phyloP scores from a whole-genome alignment of 495 filamentous ascomycete species.

The Xylaria cubensis region DNA sequence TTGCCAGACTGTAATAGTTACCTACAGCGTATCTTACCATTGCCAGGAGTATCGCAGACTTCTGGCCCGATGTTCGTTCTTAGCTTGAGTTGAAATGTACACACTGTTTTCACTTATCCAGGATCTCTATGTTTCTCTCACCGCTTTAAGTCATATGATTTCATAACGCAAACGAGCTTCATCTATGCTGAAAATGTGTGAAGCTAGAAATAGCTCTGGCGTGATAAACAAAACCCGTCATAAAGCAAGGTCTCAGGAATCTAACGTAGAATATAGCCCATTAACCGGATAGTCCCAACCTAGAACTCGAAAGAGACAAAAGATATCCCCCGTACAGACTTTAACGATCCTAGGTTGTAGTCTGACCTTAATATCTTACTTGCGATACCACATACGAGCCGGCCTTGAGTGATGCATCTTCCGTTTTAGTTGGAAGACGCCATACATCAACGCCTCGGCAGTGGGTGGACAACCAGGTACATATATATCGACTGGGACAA shows the following conservation, averaged over 20 bases:
- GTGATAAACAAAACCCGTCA: not conserved
- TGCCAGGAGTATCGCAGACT: no score
- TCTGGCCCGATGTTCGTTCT: not conserved
- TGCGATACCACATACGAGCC: slow-evolving; percentile 68
- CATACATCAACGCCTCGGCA: slow-evolving; percentile 87
- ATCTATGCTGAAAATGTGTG: not conserved
- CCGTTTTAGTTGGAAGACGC: slow-evolving; percentile 82
- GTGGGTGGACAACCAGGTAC: slow-evolving; percentile 93
- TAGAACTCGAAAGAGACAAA: not conserved
- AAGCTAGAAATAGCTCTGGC: not conserved
- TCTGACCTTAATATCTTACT: slow-evolving; percentile 36
- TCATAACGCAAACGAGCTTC: not conserved
- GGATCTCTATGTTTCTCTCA: not conserved
- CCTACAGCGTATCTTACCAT: no score
- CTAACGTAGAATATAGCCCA: not conserved
- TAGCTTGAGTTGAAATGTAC: not conserved
- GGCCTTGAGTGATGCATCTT: slow-evolving; percentile 83
- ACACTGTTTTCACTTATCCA: no score
- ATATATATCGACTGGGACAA: slow-evolving; percentile 92
- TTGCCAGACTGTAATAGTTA: no score
- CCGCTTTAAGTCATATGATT: no score
- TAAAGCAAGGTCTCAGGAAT: not conserved
- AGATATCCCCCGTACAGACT: not conserved
- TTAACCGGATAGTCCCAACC: not conserved
- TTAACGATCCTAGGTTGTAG: not conserved